phyloP scores from a whole-genome alignment of 345 rosid species.

The Populus pruinosa region DNA sequence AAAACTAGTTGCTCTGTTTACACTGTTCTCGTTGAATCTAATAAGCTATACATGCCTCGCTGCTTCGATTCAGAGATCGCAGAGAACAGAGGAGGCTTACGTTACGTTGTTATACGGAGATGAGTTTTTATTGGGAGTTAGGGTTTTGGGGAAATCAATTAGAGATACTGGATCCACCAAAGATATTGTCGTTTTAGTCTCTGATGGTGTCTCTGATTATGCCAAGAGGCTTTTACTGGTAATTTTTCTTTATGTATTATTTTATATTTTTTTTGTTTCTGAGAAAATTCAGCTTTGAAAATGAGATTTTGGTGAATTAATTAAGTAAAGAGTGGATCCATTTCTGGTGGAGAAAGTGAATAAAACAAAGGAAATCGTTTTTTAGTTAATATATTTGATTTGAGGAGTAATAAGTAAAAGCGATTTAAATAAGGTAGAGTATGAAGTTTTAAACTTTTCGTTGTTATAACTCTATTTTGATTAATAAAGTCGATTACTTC shows the following conservation, averaged over 20 bases:
- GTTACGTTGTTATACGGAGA: conserved; percentile 87
- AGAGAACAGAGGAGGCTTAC: conserved; percentile 57
- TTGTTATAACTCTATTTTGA: too few species aligned
- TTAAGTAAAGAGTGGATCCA: neutral
- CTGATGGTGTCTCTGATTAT: conserved; percentile 85
- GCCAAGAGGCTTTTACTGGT: conserved; percentile 67
- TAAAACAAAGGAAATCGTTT: neutral
- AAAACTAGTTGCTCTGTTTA: neutral
- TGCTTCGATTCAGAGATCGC: conserved; percentile 21
- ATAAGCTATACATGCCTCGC: conserved; percentile 27
- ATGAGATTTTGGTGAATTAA: neutral
- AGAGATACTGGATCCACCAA: conserved; percentile 71
- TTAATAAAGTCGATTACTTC: too few species aligned
- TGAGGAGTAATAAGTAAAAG: too few species aligned
- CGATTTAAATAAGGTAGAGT: too few species aligned
- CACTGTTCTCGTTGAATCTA: conserved; percentile 29
- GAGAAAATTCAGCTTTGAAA: neutral
- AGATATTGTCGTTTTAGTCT: conserved; percentile 86
- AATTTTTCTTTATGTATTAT: neutral
- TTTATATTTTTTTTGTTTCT: neutral
- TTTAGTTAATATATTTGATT: too few species aligned
- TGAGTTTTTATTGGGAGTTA: conserved; percentile 88
- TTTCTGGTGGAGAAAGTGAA: neutral
- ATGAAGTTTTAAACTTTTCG: too few species aligned
- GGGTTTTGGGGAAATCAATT: conserved; percentile 90